These are phyloP conservation scores for Ophiocordyceps camponoti-saundersi DNA, from an alignment of 2,329 filamentous ascomycete species.

Conservation along the genomic window DNA sequence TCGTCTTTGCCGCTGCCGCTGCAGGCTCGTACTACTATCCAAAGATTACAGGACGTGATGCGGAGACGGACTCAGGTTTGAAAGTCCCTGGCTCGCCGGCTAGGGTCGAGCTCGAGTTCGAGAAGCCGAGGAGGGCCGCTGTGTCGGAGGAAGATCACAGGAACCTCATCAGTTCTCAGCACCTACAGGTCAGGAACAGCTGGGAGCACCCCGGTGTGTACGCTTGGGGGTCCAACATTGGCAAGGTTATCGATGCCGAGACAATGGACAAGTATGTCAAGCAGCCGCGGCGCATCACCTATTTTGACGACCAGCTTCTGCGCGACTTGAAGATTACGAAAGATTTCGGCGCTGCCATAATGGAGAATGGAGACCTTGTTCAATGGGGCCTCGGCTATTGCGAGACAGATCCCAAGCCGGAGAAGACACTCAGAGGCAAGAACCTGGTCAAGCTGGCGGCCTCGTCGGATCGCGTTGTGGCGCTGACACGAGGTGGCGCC, in stretches of 20 bases:
- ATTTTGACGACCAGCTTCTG: slow-evolving; percentile 71
- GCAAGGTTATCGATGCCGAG: slow-evolving; percentile 70
- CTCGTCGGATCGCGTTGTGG: slow-evolving; percentile 71
- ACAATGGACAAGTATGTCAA: slow-evolving; percentile 66
- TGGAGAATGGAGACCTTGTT: slow-evolving; percentile 72
- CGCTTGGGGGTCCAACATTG: slow-evolving; percentile 79
- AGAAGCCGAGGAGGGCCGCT: slow-evolving; percentile 41
- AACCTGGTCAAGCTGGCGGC: slow-evolving; percentile 60
- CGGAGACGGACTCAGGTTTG: slow-evolving; percentile 3
- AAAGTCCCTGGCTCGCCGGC: slow-evolving; percentile 3
- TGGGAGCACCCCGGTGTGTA: slow-evolving; percentile 76
- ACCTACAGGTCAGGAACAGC: slow-evolving; percentile 73
- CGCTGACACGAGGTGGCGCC: slow-evolving; percentile 53
- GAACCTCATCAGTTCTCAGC: slow-evolving; percentile 67
- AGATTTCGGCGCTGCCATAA: slow-evolving; percentile 71
- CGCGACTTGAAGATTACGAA: slow-evolving; percentile 75
- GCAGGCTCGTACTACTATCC: slow-evolving; percentile 22
- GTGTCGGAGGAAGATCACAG: slow-evolving; percentile 54
- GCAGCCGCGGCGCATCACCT: slow-evolving; percentile 57
- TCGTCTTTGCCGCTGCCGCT: slow-evolving; percentile 20
- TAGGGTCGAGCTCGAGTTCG: slow-evolving; percentile 46
- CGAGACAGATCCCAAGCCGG: slow-evolving; percentile 43
- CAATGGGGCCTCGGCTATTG: slow-evolving; percentile 82
- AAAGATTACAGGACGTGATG: slow-evolving; percentile 10
- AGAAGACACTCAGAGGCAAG: slow-evolving; percentile 62